These are phyloP conservation scores for Fusarium annulatum DNA, from an alignment of 2,329 filamentous ascomycete species.

Conservation along the genomic window DNA sequence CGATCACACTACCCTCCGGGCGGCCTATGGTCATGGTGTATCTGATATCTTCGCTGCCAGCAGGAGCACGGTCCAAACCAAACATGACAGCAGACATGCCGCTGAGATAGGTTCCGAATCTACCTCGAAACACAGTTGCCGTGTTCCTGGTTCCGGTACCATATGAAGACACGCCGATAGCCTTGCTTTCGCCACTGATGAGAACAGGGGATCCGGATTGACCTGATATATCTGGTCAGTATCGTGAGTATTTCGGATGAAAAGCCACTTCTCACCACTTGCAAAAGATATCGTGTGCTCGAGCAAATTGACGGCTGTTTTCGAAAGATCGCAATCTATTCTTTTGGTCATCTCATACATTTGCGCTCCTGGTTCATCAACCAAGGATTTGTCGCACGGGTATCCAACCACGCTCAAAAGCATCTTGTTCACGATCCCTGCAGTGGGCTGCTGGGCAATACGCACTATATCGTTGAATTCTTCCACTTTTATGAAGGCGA, in stretches of 20 bases:
- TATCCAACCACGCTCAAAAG: neutral
- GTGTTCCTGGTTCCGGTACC: neutral
- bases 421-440: fast-evolving
- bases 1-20: neutral
- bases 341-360: neutral
- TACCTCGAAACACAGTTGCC: neutral
- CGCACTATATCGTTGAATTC: neutral
- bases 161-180: neutral
- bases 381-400: neutral
- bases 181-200: neutral
- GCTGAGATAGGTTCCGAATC: neutral
- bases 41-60: neutral
- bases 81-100: neutral
- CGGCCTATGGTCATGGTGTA: neutral
- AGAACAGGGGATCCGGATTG: neutral
- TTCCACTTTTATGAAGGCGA: neutral
- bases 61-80: fast-evolving
- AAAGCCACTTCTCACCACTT: neutral
- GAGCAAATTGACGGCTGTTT: neutral
- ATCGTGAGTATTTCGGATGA: fast-evolving
- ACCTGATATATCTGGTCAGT: neutral
- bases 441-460: neutral
- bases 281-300: neutral
- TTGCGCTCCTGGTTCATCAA: neutral
- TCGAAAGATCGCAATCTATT: neutral